Percentiles rank a stretch among this genome's conserved stretches.
phyloP scores from a whole-genome alignment of 169 alveolate genomes.

The Perkinsus marinus region DNA sequence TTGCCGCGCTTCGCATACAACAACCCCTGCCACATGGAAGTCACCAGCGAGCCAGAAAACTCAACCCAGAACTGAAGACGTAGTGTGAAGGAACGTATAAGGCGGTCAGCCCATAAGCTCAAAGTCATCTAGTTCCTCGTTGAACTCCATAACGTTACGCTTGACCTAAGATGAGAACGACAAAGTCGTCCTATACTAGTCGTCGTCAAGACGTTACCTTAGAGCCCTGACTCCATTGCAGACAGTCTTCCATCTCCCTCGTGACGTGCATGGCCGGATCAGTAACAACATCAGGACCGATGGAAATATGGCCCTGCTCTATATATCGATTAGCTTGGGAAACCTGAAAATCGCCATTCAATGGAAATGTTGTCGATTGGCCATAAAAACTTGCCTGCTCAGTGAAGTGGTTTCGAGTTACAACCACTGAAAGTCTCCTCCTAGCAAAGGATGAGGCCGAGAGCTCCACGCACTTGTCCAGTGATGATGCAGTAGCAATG shows the following conservation, averaged over 20 bases:
- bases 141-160: slow-evolving; percentile 61
- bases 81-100: background rate
- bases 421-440: slow-evolving; percentile 87
- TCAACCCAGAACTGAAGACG: background rate
- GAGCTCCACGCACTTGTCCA: slow-evolving; percentile 74
- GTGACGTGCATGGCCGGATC: slow-evolving; percentile 90
- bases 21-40: background rate
- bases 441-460: slow-evolving; percentile 90
- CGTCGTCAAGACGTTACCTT: slow-evolving; percentile 46
- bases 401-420: slow-evolving; percentile 78
- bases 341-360: background rate
- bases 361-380: background rate
- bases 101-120: slow-evolving; percentile 35
- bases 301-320: slow-evolving; percentile 36
- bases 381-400: slow-evolving; percentile 25
- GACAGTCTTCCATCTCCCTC: slow-evolving; percentile 89
- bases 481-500: slow-evolving; percentile 63
- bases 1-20: background rate
- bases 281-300: slow-evolving; percentile 85
- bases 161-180: background rate
- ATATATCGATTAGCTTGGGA: background rate
- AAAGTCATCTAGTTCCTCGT: slow-evolving; percentile 72
- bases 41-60: background rate
- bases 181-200: background rate
- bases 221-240: slow-evolving; percentile 90